phyloP scores from a whole-genome alignment of 371 early-diverging fungal species.

The Saksenaea vasiformis region DNA sequence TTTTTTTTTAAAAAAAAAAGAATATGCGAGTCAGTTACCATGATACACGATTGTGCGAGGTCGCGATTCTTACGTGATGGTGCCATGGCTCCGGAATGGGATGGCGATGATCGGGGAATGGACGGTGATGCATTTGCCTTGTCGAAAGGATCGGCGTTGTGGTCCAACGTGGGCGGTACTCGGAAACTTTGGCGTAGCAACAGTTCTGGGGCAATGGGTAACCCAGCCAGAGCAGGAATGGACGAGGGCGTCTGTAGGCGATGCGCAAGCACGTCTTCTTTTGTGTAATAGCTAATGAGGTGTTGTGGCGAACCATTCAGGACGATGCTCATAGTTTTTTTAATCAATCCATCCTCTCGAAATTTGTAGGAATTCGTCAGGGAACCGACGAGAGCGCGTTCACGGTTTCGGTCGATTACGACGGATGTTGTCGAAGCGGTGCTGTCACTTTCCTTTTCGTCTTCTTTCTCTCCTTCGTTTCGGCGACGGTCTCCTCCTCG shows the following conservation, averaged over 20 bases:
- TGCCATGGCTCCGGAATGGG: background rate
- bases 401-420: slow-evolving; percentile 51
- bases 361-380: slow-evolving; percentile 65
- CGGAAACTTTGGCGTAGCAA: slow-evolving; percentile 59
- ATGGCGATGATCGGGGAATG: background rate
- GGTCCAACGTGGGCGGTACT: slow-evolving; percentile 48
- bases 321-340: slow-evolving; percentile 82
- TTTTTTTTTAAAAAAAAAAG: background rate
- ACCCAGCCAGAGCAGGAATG: slow-evolving; percentile 44
- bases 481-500: slow-evolving; percentile 9
- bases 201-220: slow-evolving; percentile 56
- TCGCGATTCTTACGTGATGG: background rate
- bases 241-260: slow-evolving; percentile 55
- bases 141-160: slow-evolving; percentile 13
- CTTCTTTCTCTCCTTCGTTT: slow-evolving; percentile 9
- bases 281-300: slow-evolving; percentile 83
- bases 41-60: background rate
- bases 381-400: slow-evolving; percentile 63
- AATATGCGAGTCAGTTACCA: background rate
- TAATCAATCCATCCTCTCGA: slow-evolving; percentile 79
- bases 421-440: slow-evolving; percentile 2
- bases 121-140: slow-evolving; percentile 13
- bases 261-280: slow-evolving; percentile 66
- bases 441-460: background rate
- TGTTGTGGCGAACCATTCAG: slow-evolving; percentile 77